phyloP scores from a whole-genome alignment of 176 grass and related monocot species.

The Cenchrus fungigraminus region DNA sequence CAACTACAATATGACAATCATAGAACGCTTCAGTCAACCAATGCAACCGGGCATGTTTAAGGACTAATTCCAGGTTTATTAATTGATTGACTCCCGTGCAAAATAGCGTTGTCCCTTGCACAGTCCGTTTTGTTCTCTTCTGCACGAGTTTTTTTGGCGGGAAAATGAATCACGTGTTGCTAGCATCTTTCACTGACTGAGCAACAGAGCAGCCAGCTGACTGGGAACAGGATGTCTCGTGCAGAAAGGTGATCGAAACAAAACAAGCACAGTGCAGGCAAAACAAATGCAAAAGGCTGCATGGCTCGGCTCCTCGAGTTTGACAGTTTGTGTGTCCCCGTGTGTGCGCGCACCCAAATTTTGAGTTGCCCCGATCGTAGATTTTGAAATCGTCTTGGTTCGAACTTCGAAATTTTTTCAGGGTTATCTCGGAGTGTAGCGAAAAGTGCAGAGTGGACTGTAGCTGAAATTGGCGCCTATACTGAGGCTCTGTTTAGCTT shows the following conservation, averaged over 20 bases:
- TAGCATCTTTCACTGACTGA: neutral
- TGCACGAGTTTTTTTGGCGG: neutral
- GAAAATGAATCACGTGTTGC: neutral
- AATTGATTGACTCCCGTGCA: neutral
- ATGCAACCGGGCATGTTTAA: neutral
- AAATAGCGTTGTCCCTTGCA: neutral
- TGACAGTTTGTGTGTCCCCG: neutral
- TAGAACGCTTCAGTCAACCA: neutral
- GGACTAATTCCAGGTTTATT: neutral
- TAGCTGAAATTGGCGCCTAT: neutral
- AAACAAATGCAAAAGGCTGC: neutral
- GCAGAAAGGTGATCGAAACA: neutral
- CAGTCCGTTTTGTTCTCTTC: neutral
- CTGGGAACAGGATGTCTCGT: neutral
- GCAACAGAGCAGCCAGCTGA: neutral
- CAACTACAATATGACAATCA: neutral
- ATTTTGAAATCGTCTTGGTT: conserved; percentile 5
- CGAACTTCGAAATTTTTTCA: neutral
- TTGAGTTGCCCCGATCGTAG: neutral
- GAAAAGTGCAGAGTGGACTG: neutral
- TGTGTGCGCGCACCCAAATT: neutral
- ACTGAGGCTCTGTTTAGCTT: no score
- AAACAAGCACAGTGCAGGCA: neutral
- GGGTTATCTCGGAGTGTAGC: neutral
- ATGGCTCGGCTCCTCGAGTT: neutral